Evolutionary conservation across 2,329 filamentous ascomycete species (phyloP).

Genomic region (Lachnellula cervina): DNA sequence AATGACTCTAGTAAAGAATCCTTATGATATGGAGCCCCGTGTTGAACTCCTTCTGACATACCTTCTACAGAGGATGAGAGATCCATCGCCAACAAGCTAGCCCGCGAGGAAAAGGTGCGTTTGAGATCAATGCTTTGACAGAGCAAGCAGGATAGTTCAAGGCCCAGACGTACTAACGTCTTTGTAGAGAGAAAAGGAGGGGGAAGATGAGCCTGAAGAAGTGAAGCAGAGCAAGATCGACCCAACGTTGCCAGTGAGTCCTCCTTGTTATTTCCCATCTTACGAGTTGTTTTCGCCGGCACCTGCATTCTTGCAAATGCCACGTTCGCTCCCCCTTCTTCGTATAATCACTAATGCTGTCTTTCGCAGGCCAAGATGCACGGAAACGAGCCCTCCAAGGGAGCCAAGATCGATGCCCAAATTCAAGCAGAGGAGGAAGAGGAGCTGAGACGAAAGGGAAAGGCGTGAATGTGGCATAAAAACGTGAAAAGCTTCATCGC

Average conservation of each 20-base stretch:
- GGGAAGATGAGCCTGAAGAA: constrained; percentile 38
- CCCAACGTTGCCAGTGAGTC: constrained; percentile 51
- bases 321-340: neutral
- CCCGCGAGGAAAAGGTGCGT: constrained; percentile 50
- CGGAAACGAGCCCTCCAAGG: constrained; percentile 68
- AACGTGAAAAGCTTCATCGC: neutral
- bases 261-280: neutral
- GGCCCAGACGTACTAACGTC: constrained; percentile 11
- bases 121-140: neutral
- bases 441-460: constrained; percentile 55
- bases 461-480: constrained; percentile 28
- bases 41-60: neutral
- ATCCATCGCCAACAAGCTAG: constrained; percentile 67
- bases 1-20: constrained; percentile 63
- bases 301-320: neutral
- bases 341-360: neutral
- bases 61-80: constrained; percentile 58
- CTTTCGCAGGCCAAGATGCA: constrained; percentile 52
- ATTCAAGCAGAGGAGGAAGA: constrained; percentile 64
- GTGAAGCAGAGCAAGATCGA: constrained; percentile 38
- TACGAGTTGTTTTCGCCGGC: neutral
- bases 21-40: neutral
- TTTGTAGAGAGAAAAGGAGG: constrained; percentile 36
- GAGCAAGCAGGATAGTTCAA: neutral
- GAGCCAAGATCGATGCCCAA: constrained; percentile 67